Evolutionary conservation across 1,139 yeast species (phyloP), one percentile per base, ranked within the genome.

Genomic region (Diutina scorzettiae): DNA sequence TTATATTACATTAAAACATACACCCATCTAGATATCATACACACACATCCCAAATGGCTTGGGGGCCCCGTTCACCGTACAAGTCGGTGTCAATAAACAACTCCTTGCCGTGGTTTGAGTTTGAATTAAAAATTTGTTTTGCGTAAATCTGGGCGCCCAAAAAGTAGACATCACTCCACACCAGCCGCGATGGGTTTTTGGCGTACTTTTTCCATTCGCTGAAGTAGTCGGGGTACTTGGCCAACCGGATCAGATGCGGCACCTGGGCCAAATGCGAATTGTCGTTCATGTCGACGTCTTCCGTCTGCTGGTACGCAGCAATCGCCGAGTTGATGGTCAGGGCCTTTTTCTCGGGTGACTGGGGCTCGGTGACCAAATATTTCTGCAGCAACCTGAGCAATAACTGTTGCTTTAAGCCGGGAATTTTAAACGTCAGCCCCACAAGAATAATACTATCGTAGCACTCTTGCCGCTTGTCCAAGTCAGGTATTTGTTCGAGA

Each of bases 71-170:
- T 49, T 81, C 91, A 51, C 78, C 78, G 57, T 86, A 89, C 45
- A 76, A 79, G 36, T 79, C 83, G 48, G 77, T 71, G 42, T 81
- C 78, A 42, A 87, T 71, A 57, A 77, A 87, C 47, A 76, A 74
- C 47, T 87, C 96, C 27, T 71, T 64, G 30, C 70, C 68, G 45
- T 69, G 71, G 52, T 76, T 76, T 21, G 78, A 65, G 43, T 79
- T 77, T 48, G 68, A 68, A 8, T 77, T 71, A 52, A 84, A 89
- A 18, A 85, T 75, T 60, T 86, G 95, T 59, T 85, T 86, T 19
- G 95, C 78, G 40, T 86, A 82, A 43, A 89, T 82, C 58, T 86
- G 85, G 1, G 86, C 95, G 2, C 97, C 97, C 47, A 89, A 64
- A 55, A 89, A 85, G 47, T 80, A 76, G 27, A 63, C 63, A 50